Conservation (phyloP, 305 asterid genomes). For the Andrographis paniculata region DNA sequence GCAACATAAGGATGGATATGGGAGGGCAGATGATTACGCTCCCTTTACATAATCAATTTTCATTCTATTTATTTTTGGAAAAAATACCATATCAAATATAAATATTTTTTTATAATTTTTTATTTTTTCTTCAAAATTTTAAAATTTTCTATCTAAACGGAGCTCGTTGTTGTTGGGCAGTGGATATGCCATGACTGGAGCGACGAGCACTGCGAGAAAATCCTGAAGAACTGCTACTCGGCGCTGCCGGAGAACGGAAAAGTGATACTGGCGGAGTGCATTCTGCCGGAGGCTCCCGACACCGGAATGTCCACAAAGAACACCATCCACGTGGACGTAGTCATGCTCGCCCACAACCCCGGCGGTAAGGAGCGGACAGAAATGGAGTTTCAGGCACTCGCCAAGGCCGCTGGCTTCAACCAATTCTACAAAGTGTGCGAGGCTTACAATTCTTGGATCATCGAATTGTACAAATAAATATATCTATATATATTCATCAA, state of each 20-base stretch:
- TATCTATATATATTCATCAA: not conserved
- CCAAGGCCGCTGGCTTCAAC: constrained; percentile 20
- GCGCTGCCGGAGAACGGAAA: constrained; percentile 28
- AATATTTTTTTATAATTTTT: no score
- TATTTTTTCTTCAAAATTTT: no score
- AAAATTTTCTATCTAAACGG: no score
- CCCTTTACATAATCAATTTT: no score
- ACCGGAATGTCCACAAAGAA: not conserved
- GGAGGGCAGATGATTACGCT: no score
- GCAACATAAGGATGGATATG: no score
- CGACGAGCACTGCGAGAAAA: constrained; percentile 13
- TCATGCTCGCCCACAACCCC: constrained; percentile 17
- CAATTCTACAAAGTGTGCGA: constrained; percentile 8
- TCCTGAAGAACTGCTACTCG: constrained; percentile 21
- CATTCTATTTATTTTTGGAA: no score
- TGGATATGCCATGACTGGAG: constrained; percentile 29
- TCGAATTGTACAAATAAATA: constrained; percentile 21
- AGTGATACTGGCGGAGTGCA: constrained; percentile 20
- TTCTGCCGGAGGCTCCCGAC: constrained; percentile 19
- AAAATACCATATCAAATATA: no score
- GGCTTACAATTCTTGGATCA: constrained; percentile 23
- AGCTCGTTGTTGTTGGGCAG: no score
- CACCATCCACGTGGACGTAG: constrained; percentile 9
- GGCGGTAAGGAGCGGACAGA: constrained; percentile 29
- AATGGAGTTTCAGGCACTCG: constrained; percentile 17